Evolutionary conservation across 23 red algal genomes (phyloP).

Genomic region (Chondrus crispus): DNA sequence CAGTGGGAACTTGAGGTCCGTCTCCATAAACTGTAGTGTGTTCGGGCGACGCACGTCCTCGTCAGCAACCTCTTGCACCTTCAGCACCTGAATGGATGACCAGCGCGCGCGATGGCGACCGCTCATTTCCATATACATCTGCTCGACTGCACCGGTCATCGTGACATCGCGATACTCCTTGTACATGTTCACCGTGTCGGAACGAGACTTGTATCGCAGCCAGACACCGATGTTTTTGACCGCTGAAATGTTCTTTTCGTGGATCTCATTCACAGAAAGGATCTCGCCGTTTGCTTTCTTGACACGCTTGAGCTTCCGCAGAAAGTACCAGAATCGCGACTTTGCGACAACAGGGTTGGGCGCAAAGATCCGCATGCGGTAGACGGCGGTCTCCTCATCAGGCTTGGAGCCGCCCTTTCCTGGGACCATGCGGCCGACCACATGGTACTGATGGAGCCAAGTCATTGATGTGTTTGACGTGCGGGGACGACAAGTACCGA

Average conservation of each 20-base stretch:
- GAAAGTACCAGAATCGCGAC: constrained; percentile 97
- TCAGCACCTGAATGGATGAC: constrained; percentile 94
- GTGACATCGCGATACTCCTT: constrained; percentile 91
- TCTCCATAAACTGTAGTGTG: constrained; percentile 74
- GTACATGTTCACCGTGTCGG: constrained; percentile 98
- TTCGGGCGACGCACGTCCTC: constrained; percentile 79
- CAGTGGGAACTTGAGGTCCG: constrained; percentile 82
- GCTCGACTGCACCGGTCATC: constrained; percentile 86
- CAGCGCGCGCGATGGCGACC: constrained; percentile 96
- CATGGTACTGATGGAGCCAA: constrained; percentile 92
- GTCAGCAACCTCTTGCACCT: constrained; percentile 63
- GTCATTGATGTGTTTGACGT: constrained; percentile 54
- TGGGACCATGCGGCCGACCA: constrained; percentile 91
- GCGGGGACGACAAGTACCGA: too few relatives aligned
- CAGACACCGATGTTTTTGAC: constrained; percentile 96
- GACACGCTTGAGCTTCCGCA: constrained; percentile 89
- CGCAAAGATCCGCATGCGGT: constrained; percentile 96
- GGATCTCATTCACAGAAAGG: constrained; percentile 89
- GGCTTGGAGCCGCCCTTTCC: constrained; percentile 55
- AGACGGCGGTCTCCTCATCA: constrained; percentile 65
- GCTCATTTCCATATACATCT: constrained; percentile 99
- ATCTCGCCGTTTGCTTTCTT: constrained; percentile 94
- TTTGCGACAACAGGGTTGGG: constrained; percentile 90
- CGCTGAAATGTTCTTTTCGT: constrained; percentile 70
- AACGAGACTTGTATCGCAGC: constrained; percentile 97